Evolutionary conservation across 371 early-diverging fungal genomes (phyloP).

Genomic region (Mucor lusitanicus): DNA sequence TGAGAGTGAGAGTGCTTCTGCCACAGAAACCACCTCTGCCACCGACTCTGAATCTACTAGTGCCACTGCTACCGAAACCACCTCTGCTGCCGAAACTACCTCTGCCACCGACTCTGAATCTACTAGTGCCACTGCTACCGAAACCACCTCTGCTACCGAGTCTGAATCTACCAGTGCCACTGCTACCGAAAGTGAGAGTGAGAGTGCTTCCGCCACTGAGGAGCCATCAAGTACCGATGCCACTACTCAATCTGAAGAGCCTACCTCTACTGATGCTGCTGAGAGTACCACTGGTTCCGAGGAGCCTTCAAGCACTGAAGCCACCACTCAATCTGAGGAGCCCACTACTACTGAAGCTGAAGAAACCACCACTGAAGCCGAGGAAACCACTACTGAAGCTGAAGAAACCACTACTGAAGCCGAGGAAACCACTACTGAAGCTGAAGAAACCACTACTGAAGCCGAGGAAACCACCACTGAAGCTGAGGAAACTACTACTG

Average conservation of each 20-base stretch:
- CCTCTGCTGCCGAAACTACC: background rate
- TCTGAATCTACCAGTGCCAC: background rate
- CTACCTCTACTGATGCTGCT: background rate
- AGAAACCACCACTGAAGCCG: no score
- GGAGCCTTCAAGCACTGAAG: no score
- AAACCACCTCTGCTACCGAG: background rate
- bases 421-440: no score
- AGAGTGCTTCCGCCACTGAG: background rate
- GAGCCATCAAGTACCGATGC: no score
- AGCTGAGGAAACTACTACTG: no score
- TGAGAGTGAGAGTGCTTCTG: background rate
- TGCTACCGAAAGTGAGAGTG: background rate
- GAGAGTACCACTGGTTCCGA: no score
- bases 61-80: background rate
- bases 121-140: background rate
- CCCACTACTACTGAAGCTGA: no score
- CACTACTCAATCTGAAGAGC: no score
- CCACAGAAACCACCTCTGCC: background rate
- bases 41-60: background rate
- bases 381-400: background rate
- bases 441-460: background rate
- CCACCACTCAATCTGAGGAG: background rate
- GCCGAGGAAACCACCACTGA: no score
- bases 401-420: no score
- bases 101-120: background rate